phyloP scores from a whole-genome alignment of 2,329 filamentous ascomycete species.

The Colletotrichum sojae region DNA sequence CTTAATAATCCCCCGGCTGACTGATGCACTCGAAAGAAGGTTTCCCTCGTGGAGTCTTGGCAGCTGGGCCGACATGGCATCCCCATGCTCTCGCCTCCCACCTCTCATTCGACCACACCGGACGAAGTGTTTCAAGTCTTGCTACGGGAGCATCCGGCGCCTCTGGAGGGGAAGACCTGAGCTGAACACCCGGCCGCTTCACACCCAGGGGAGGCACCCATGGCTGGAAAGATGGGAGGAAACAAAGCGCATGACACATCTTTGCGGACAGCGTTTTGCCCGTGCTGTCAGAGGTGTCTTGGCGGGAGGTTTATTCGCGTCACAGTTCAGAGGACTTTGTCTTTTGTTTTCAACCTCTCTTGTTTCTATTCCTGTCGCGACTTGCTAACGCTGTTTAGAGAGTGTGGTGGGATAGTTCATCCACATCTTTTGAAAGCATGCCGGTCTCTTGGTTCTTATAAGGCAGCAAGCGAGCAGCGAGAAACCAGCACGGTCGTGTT shows the following conservation, averaged over 20 bases:
- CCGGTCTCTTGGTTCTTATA: not conserved
- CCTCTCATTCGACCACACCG: slow-evolving; percentile 7
- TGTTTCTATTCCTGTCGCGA: not conserved
- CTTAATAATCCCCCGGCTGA: not conserved
- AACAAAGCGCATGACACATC: not conserved
- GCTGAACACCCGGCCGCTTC: slow-evolving; percentile 23
- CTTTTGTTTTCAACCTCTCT: not conserved
- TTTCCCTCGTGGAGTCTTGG: slow-evolving; percentile 23
- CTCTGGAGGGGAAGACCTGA: slow-evolving; percentile 4
- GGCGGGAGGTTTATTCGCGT: slow-evolving; percentile 11
- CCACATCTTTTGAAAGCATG: not conserved
- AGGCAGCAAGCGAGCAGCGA: not conserved
- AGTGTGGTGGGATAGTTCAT: not conserved
- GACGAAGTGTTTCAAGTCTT: slow-evolving; percentile 33
- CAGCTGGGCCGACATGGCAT: slow-evolving; percentile 23
- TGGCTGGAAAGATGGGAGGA: not conserved
- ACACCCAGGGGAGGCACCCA: not conserved
- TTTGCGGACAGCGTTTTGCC: slow-evolving; percentile 1
- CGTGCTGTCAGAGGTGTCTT: slow-evolving; percentile 20
- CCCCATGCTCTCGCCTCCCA: slow-evolving; percentile 1
- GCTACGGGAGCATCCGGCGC: slow-evolving; percentile 35
- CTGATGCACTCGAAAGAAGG: slow-evolving; percentile 2
- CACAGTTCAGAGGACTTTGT: slow-evolving; percentile 12
- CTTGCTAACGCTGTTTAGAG: not conserved
- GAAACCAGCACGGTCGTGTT: not conserved